Evolutionary conservation across 345 rosid species (phyloP).

Genomic region (Euclidium syriacum): DNA sequence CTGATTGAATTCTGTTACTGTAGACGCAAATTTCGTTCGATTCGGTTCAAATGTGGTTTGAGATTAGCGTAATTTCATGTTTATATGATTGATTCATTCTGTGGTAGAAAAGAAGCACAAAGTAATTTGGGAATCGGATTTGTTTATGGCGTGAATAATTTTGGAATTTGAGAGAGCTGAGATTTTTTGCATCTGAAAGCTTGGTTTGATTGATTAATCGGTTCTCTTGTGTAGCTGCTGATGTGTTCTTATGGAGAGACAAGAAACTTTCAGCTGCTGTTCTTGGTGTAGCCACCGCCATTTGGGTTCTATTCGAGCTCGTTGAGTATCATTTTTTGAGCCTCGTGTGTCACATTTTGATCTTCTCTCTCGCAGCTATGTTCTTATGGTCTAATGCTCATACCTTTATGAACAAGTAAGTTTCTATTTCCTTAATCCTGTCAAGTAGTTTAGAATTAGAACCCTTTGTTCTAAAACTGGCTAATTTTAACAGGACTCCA

Average conservation of each 20-base stretch:
- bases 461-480: neutral
- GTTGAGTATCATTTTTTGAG: conserved; percentile 72
- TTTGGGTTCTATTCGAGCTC: conserved; percentile 75
- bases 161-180: neutral
- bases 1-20: neutral
- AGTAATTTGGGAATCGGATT: neutral
- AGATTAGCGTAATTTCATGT: neutral
- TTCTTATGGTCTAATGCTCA: conserved; percentile 67
- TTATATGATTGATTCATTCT: too few species aligned
- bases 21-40: neutral
- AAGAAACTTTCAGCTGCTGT: conserved; percentile 63
- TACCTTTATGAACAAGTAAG: conserved; percentile 63
- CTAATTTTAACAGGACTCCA: conserved; percentile 35
- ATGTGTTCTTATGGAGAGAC: conserved; percentile 86
- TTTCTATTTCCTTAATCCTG: neutral
- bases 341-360: conserved; percentile 58
- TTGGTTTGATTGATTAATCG: neutral
- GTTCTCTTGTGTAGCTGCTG: conserved; percentile 55
- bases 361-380: conserved; percentile 44
- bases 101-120: too few species aligned
- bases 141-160: neutral
- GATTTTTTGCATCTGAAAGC: neutral
- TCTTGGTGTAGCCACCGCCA: conserved; percentile 55
- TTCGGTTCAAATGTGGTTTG: neutral
- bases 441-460: too few species aligned